Conservation (phyloP, 2,329 filamentous ascomycete genomes). For the Calonectria leucothoes region DNA sequence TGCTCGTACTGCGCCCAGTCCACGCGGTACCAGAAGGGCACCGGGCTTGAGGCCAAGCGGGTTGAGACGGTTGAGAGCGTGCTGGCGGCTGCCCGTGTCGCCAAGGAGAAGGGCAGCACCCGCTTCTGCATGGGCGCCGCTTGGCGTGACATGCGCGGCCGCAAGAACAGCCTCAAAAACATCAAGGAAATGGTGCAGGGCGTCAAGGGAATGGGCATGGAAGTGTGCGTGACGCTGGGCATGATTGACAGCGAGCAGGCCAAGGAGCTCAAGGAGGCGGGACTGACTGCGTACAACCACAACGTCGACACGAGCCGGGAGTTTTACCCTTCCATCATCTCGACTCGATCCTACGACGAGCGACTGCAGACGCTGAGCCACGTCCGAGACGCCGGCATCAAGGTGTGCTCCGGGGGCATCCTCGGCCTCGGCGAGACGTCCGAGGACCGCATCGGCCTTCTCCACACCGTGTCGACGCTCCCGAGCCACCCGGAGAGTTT, state of each 20-base stretch:
- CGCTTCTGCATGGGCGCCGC: conserved; percentile 96
- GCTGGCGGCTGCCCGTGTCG: conserved; percentile 79
- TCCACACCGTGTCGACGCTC: conserved; percentile 85
- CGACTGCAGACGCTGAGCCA: conserved; percentile 82
- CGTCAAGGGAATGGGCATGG: conserved; percentile 85
- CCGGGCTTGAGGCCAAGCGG: conserved; percentile 83
- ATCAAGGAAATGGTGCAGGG: conserved; percentile 88
- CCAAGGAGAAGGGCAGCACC: conserved; percentile 86
- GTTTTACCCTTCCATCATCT: conserved; percentile 88
- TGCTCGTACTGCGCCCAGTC: conserved; percentile 95
- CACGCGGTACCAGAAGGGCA: conserved; percentile 80
- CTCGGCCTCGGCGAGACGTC: conserved; percentile 84
- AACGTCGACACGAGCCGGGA: conserved; percentile 92
- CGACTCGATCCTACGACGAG: conserved; percentile 89
- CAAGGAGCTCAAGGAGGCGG: conserved; percentile 83
- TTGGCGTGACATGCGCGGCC: conserved; percentile 93
- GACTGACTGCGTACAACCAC: conserved; percentile 93
- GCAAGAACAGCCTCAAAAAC: conserved; percentile 85
- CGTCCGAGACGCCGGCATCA: conserved; percentile 87
- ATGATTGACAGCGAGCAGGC: conserved; percentile 90
- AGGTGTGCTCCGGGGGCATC: conserved; percentile 91
- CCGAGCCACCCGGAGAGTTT: conserved; percentile 89
- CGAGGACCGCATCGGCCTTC: conserved; percentile 82
- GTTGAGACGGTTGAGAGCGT: conserved; percentile 85
- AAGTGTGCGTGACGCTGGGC: conserved; percentile 91